Conservation (phyloP, 306 rosid species). For the Nissolia schottii region DNA sequence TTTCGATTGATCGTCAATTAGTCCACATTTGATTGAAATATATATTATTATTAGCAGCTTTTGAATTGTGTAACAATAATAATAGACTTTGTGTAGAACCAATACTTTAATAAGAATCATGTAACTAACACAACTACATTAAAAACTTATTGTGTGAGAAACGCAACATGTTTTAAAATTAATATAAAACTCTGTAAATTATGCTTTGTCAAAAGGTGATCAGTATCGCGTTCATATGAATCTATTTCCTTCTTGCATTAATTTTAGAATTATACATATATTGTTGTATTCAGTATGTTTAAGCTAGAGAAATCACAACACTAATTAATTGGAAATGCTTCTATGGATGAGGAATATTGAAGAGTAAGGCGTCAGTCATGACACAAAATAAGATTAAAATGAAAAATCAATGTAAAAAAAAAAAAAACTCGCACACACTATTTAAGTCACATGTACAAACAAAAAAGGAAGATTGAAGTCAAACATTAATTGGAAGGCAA, state of each 20-base stretch:
- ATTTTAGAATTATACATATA: background rate
- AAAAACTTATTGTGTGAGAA: background rate
- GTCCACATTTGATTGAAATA: background rate
- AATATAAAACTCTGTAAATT: background rate
- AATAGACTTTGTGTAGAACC: background rate
- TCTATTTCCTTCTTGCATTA: background rate
- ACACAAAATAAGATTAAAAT: background rate
- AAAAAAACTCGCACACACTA: background rate
- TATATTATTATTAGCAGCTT: background rate
- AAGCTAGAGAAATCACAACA: background rate
- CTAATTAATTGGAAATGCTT: background rate
- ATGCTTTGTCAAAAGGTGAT: background rate
- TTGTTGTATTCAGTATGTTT: background rate
- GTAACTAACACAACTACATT: background rate
- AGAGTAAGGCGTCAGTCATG: background rate
- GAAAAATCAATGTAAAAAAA: background rate
- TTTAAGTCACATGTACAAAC: background rate
- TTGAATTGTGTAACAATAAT: background rate
- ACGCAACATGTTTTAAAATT: background rate
- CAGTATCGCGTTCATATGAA: background rate
- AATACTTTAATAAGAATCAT: background rate
- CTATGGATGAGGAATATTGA: background rate
- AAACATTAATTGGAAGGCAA: slow-evolving; percentile 1
- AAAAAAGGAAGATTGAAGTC: background rate
- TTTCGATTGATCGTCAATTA: background rate